These are phyloP conservation scores for Cryphonectria japonica DNA, from an alignment of 2,329 filamentous ascomycete genomes.

Conservation along the genomic window DNA sequence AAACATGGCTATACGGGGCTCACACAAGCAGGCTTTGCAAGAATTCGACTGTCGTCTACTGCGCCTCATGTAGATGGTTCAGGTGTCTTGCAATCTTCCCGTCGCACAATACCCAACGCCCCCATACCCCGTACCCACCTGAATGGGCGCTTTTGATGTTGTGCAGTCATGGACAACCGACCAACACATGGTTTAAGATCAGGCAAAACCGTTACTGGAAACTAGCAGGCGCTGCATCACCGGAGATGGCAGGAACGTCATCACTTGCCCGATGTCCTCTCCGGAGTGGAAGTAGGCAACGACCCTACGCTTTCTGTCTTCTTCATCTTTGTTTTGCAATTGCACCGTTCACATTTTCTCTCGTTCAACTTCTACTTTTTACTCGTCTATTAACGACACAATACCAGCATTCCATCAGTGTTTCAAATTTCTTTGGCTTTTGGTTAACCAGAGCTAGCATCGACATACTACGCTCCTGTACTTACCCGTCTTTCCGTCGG, in stretches of 20 bases:
- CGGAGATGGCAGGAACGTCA: constrained; percentile 19
- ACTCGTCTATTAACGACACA: constrained; percentile 5
- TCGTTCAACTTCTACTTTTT: neutral
- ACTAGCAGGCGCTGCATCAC: neutral
- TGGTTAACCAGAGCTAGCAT: constrained; percentile 18
- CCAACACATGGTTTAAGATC: neutral
- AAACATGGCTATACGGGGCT: constrained; percentile 11
- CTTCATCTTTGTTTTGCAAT: neutral
- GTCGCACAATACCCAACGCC: constrained; percentile 12
- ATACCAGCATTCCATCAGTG: constrained; percentile 18
- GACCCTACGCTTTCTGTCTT: neutral
- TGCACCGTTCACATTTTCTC: constrained; percentile 5
- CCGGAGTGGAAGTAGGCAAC: constrained; percentile 15
- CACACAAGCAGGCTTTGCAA: constrained; percentile 7
- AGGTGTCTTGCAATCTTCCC: constrained; percentile 5
- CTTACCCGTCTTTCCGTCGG: constrained; percentile 24
- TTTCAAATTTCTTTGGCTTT: constrained; percentile 17
- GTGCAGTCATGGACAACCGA: constrained; percentile 10
- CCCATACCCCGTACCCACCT: constrained; percentile 6
- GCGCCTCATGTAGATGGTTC: constrained; percentile 9
- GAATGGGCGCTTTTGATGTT: neutral
- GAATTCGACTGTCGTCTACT: constrained; percentile 13
- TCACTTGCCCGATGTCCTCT: neutral
- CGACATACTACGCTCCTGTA: constrained; percentile 25
- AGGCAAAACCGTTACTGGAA: constrained; percentile 11